Base-by-base conservation (phyloP, 129 eudicot species). In the Apium graveolens region DNA sequence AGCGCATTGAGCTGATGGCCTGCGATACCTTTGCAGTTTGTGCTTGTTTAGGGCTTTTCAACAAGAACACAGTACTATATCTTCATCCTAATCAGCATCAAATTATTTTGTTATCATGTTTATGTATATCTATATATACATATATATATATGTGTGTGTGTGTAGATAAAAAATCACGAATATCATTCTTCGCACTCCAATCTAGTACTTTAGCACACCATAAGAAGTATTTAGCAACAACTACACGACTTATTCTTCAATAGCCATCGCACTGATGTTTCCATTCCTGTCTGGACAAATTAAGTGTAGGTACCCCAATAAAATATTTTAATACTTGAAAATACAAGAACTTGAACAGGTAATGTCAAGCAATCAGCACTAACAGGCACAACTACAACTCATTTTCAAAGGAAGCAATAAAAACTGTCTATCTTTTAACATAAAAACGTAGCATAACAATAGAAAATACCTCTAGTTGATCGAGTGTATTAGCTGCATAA, bases 401-500 rank as follows among this genome's bases (percentile, higher is more conserved):
- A 29, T 12, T 16, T 62, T 63, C 8, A 3, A 63, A 63, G 32
- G 11, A 60, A 60, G n/a, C 68, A 7, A n/a, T 60, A 34, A 26
- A 21, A 63, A 31, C 17, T 63, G 20, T 63, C 70, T 3, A 8
- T 27, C 12, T 63, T 27, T 31, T 63, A 31, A 63, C 38, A 10
- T 32, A 26, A 14, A 62, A 62, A 55, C 5, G 20, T 12, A 70
- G 26, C 29, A 49, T 48, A 35, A 86, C 92, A 70, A 14, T 13
- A 49, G 63, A 35, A 86, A 91, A 86, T 84, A 92, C 99, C 57
- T 75, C 82, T 75, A 89, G 86, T 78, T 83, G 92, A 45, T 92
- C 96, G 63, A 95, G 89, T 73, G 78, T 82, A 82, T 89, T 89
- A 68, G 89, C 99, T 39, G 94, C 89, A 92, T 88, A 95, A 71